phyloP scores from a whole-genome alignment of 306 rosid genomes.

The Pterocarpus santalinus region DNA sequence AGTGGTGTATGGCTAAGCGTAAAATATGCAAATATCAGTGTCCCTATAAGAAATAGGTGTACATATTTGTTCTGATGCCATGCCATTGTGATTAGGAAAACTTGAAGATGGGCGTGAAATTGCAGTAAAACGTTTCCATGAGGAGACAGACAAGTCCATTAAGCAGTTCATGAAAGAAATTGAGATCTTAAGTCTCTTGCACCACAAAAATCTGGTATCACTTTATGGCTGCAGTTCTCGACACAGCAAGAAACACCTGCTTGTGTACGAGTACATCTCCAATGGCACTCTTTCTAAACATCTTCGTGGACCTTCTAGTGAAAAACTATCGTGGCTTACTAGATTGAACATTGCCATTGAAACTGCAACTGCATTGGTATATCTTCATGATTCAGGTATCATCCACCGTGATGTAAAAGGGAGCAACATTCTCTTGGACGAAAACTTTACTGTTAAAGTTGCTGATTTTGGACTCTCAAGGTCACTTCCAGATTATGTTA shows the following conservation, averaged over 20 bases:
- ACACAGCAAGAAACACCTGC: slow-evolving; percentile 58
- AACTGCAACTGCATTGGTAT: slow-evolving; percentile 63
- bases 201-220: slow-evolving; percentile 62
- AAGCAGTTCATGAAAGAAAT: slow-evolving; percentile 73
- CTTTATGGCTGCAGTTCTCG: slow-evolving; percentile 67
- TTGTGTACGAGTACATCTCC: slow-evolving; percentile 67
- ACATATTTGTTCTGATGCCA: neutral
- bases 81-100: slow-evolving; percentile 49
- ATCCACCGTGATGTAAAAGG: slow-evolving; percentile 77
- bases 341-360: slow-evolving; percentile 72
- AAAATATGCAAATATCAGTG: neutral
- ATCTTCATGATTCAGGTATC: slow-evolving; percentile 70
- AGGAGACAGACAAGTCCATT: slow-evolving; percentile 56
- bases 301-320: slow-evolving; percentile 40
- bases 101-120: slow-evolving; percentile 66
- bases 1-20: too few species aligned
- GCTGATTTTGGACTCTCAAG: slow-evolving; percentile 77
- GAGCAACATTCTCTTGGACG: slow-evolving; percentile 66
- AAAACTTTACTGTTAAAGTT: slow-evolving; percentile 60
- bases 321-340: slow-evolving; percentile 53
- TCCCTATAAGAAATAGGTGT: neutral
- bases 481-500: slow-evolving; percentile 52
- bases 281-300: slow-evolving; percentile 74
- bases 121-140: slow-evolving; percentile 68
- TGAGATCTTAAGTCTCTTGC: slow-evolving; percentile 52